Evolutionary conservation across 2,329 filamentous ascomycete species (phyloP), one percentile per base, ranked within the genome.

Genomic region (Pestalotiopsis sp.): DNA sequence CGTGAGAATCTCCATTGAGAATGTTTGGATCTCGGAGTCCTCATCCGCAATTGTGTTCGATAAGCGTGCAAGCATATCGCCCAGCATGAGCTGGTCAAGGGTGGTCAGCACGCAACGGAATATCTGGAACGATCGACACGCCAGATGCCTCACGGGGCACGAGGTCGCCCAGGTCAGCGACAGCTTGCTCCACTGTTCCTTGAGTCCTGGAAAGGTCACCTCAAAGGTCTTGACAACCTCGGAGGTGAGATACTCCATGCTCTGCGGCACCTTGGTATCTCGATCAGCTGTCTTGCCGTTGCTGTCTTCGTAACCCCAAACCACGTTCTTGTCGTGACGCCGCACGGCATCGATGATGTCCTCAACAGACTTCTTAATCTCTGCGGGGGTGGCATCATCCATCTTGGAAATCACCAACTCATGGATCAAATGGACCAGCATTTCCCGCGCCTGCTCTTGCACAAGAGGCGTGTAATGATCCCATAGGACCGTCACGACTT

Each of bases 11-110:
- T 99, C 97, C 91, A 98, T 95, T 0, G 96, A 97, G 76, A 99
- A 99, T 0, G 94, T 95, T 76, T 98, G 94, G 66, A 98, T 97
- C 80, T 98, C 95, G 0, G 91, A 88, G 75, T 97, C 94, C 73
- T 98, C 94, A 72, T 98, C 95, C 0, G 97, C 95, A 74, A 99
- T 96, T 0, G 96, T 99, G 79, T 98, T 99, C 1, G 95, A 98
- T 39, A 99, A 85, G 61, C 97, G 88, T 13, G 93, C 95, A 25
- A 99, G 89, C 94, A 99, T 99, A 76, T 99, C 96, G 2, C 94
- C 94, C 17, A 99, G 87, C 95, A 98, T 99, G 68, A 91, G 87
- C 73, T 97, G 94, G 76, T 99, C 95, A 25, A 98, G 83, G 0
- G 93, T 94, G 17, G 93, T 97, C 36, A 97, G 88, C 67, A 98